Evolutionary conservation across 257 asterid genomes (phyloP).

Genomic region (Capsicum baccatum): DNA sequence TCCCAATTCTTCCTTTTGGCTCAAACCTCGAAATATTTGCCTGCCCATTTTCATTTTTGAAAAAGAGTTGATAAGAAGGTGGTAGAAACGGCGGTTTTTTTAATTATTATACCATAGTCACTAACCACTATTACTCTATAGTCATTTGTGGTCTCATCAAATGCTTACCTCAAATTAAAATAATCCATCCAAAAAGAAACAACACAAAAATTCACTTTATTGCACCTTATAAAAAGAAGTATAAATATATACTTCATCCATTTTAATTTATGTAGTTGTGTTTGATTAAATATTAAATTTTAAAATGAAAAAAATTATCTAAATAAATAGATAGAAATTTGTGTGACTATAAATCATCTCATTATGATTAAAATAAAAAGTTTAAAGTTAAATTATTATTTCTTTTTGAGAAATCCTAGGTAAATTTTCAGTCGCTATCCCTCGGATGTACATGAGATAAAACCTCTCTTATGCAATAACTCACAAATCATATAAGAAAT

Average conservation of each 20-base stretch:
- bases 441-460: too few relatives aligned
- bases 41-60: not conserved
- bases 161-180: conserved; percentile 29
- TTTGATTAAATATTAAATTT: too few relatives aligned
- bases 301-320: too few relatives aligned
- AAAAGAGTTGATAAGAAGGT: not conserved
- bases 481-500: too few relatives aligned
- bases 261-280: too few relatives aligned
- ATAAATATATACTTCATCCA: not conserved
- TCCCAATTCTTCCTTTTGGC: not conserved
- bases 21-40: conserved; percentile 27
- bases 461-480: too few relatives aligned
- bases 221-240: conserved; percentile 40
- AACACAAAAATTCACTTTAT: conserved; percentile 50
- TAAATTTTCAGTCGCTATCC: too few relatives aligned
- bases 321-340: too few relatives aligned
- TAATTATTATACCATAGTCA: conserved; percentile 26
- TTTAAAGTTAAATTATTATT: too few relatives aligned
- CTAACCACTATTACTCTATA: conserved; percentile 25
- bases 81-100: conserved; percentile 18
- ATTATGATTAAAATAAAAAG: too few relatives aligned
- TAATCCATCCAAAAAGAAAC: conserved; percentile 29
- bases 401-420: too few relatives aligned
- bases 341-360: too few relatives aligned
- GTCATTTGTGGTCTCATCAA: conserved; percentile 32